Conservation (phyloP, 139 green algal species). For the Asterochloris erici region DNA sequence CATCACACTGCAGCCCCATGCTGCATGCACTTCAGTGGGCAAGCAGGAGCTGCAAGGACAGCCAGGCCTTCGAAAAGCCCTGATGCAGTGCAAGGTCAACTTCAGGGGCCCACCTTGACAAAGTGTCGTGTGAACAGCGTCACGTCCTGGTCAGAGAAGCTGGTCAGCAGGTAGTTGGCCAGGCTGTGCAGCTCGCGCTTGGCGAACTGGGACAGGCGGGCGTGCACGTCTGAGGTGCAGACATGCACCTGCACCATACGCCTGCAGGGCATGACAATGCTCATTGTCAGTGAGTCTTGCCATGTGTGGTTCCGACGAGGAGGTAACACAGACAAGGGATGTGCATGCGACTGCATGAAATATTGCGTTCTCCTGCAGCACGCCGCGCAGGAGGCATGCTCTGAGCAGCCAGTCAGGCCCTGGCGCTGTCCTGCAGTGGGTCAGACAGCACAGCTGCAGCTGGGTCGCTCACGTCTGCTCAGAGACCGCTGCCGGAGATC, state of each 20-base stretch:
- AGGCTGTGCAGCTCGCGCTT: constrained; percentile 21
- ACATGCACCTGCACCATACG: constrained; percentile 14
- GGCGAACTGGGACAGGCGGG: constrained; percentile 11
- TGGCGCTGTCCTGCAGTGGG: not conserved
- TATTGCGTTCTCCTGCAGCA: no score
- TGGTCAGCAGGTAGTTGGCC: constrained; percentile 10
- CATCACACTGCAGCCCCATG: no score
- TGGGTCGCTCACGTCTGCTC: no score
- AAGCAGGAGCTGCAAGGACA: no score
- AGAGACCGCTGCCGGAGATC: no score
- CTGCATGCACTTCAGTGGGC: no score
- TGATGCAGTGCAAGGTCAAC: no score
- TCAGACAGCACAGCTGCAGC: not conserved
- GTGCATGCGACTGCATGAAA: no score
- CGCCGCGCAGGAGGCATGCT: no score
- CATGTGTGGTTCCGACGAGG: no score
- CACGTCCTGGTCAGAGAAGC: constrained; percentile 3
- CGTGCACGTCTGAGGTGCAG: constrained; percentile 5
- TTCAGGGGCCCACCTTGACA: constrained; percentile 2
- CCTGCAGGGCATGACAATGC: not conserved
- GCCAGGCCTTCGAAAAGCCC: no score
- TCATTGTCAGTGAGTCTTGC: not conserved
- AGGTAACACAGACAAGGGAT: no score
- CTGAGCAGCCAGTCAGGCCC: not conserved
- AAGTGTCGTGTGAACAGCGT: constrained; percentile 13